Evolutionary conservation across 108 stramenopile species (phyloP).

Genomic region (Asterionellopsis glacialis): DNA sequence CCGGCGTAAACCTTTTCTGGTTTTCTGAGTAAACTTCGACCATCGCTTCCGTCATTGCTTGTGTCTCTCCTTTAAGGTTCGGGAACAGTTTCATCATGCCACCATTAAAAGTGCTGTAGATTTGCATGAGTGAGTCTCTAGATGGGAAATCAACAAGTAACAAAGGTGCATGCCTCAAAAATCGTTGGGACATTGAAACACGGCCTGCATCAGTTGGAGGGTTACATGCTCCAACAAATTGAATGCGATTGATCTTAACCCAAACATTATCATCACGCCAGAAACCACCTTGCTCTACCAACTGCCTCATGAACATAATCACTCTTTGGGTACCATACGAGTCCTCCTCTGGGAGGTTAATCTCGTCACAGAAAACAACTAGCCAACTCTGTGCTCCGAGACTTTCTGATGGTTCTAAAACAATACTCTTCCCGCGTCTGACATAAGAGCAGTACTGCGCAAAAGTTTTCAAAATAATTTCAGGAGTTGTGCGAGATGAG

Average conservation of each 20-base stretch:
- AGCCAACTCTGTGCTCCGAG: slow-evolving; percentile 84
- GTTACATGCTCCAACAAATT: slow-evolving; percentile 98
- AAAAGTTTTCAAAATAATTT: slow-evolving; percentile 92
- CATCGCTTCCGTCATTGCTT: slow-evolving; percentile 95
- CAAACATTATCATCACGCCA: slow-evolving; percentile 93
- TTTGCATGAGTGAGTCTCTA: slow-evolving; percentile 87
- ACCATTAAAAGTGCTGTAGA: slow-evolving; percentile 93
- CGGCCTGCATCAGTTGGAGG: slow-evolving; percentile 99
- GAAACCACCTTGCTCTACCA: slow-evolving; percentile 97
- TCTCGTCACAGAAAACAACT: slow-evolving; percentile 98
- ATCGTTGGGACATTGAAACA: slow-evolving; percentile 83
- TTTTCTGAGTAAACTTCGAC: slow-evolving; percentile 92
- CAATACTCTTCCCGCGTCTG: slow-evolving; percentile 79
- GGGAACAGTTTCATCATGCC: slow-evolving; percentile 96
- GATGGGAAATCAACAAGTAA: slow-evolving; percentile 97
- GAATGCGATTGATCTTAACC: slow-evolving; percentile 91
- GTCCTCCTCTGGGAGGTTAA: slow-evolving; percentile 96
- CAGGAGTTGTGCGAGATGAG: slow-evolving; percentile 92
- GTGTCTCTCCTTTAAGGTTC: slow-evolving; percentile 84
- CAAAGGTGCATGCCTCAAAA: slow-evolving; percentile 94
- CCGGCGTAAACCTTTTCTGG: slow-evolving; percentile 82
- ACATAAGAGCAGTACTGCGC: slow-evolving; percentile 93
- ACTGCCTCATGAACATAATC: slow-evolving; percentile 95
- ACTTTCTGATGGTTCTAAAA: slow-evolving; percentile 75
- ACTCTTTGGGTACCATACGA: slow-evolving; percentile 95